Evolutionary conservation across 352 stramenopile genomes (phyloP), one percentile per base, ranked within the genome.

Genomic region (Blastocystis hominis): DNA sequence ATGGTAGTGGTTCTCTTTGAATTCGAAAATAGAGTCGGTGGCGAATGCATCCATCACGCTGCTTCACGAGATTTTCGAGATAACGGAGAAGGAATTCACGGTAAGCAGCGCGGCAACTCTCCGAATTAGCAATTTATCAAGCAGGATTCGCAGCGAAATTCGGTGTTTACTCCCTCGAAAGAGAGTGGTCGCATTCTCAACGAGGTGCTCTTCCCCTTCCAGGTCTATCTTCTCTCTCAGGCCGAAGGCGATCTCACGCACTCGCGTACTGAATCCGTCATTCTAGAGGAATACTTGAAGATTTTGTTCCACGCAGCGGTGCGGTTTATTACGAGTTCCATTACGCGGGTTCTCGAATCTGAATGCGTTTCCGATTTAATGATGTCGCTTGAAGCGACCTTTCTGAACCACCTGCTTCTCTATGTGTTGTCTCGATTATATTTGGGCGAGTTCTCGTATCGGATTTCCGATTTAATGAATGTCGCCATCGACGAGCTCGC

Each of bases 141-240:
- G 3, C 44, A 42, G 24, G 6, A 54, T 6, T 72, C 54, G 6
- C 61, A 84, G n/a, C 30, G 50, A 34, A 77, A 34, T 1, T 10
- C 47, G 5, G 36, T 20, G 30, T 77, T 38, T 15, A 77, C n/a
- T 77, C 44, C 66, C 6, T 77, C 75, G 5, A 68, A 72, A 13
- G 38, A 40, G n/a, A 17, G 2, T 15, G 30, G n/a, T 40, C 38
- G 17, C 6, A 34, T 47, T 38, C 50, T 68, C 2, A 30, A 24
- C 2, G 30, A 84, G 17, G 75, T 84, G 2, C 46, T 84, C 17
- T 72, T 84, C 20, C 75, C 75, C 10, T 84, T 70, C 36, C 75
- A 84, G 30, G 46, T 84, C 1, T 84, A 84, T 15, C 17, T 84
- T 9, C 61, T 84, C n/a, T 72, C 54, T 40, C 75, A 84, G 20